Evolutionary conservation across 2,329 filamentous ascomycete species (phyloP), one percentile per base, ranked within the genome.

Genomic region (Ceratocystis smalleyi): DNA sequence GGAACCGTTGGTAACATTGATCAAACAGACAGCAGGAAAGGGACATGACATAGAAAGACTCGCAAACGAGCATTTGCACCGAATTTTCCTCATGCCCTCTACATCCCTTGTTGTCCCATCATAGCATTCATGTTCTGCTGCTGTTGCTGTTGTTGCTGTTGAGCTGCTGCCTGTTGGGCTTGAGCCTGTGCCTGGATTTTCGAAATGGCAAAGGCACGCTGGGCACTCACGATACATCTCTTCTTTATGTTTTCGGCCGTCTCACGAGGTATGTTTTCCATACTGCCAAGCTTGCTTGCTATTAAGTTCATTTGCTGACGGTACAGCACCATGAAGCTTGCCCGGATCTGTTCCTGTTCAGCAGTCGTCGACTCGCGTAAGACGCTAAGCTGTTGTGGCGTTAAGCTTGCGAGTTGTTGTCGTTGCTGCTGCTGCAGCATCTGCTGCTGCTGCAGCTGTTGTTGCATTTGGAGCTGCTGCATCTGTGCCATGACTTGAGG

Each of bases 41-140:
- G 12, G 54, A 59, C 43, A 15, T 35, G 17, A 30, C 32, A 55
- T 40, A 32, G 12, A 8, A 60, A 63, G 40, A 5, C n/a, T 4
- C 8, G 19, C 40, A 49, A 22, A 3, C 17, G 10, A 61, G 43
- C 24, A 30, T 30, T 49, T 7, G 43, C n/a, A 54, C 2, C 15
- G 17, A 8, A 54, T 35, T 54, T 19, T 70, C 74, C 4, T 15
- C 3, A 15, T n/a, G 12, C 15, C n/a, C 24, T 32, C 45, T 61
- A 78, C 76, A 79, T 79, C 47, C 76, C 77, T 68, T 79, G 77
- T 22, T 75, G 74, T 12, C 76, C 77, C 78, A 80, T 80, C 77
- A 83, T 82, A 30, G 77, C 75, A 63, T 77, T 76, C 76, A 82
- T 81, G 5, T 77, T 77, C 66, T 81, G 73, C 61, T 72, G 68